Conservation (phyloP, 352 stramenopile species). For the Phytophthora vignae region DNA sequence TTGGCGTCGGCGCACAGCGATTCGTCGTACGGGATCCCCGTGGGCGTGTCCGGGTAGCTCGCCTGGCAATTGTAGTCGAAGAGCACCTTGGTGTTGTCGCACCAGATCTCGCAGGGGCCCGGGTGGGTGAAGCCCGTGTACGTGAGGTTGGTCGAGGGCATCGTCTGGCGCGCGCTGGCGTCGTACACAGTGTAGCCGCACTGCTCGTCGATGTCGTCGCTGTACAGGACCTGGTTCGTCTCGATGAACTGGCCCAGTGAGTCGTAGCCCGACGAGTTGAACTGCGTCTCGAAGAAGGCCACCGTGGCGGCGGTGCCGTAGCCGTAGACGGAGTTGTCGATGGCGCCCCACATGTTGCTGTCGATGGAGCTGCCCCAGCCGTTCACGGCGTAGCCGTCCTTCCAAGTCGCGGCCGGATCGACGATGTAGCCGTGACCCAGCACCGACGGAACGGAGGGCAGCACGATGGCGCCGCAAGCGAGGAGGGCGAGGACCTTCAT, state of each 20-base stretch:
- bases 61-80: slow-evolving; percentile 56
- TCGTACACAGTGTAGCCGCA: slow-evolving; percentile 56
- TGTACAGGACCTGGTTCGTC: slow-evolving; percentile 51
- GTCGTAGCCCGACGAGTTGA: slow-evolving; percentile 51
- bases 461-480: slow-evolving; percentile 9
- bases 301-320: slow-evolving; percentile 47
- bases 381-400: slow-evolving; percentile 52
- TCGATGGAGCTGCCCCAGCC: slow-evolving; percentile 55
- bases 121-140: slow-evolving; percentile 61
- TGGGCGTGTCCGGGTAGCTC: slow-evolving; percentile 45
- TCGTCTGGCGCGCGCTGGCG: slow-evolving; percentile 27
- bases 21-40: slow-evolving; percentile 49
- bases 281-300: slow-evolving; percentile 50
- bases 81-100: slow-evolving; percentile 54
- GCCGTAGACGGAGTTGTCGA: slow-evolving; percentile 49
- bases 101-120: slow-evolving; percentile 65
- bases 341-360: slow-evolving; percentile 47
- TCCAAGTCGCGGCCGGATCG: slow-evolving; percentile 44
- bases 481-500: slow-evolving; percentile 35
- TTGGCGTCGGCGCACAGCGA: slow-evolving; percentile 48
- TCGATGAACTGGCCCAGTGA: slow-evolving; percentile 55
- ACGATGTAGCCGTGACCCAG: slow-evolving; percentile 49
- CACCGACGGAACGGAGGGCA: slow-evolving; percentile 18
- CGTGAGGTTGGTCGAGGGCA: slow-evolving; percentile 46
- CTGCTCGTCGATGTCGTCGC: slow-evolving; percentile 43